A percentile compares a stretch with the other conserved stretches of the same genome.
These are phyloP conservation scores for Pseudonitzschia delicatissima DNA, from an alignment of 108 stramenopile species.

Conservation along the genomic window DNA sequence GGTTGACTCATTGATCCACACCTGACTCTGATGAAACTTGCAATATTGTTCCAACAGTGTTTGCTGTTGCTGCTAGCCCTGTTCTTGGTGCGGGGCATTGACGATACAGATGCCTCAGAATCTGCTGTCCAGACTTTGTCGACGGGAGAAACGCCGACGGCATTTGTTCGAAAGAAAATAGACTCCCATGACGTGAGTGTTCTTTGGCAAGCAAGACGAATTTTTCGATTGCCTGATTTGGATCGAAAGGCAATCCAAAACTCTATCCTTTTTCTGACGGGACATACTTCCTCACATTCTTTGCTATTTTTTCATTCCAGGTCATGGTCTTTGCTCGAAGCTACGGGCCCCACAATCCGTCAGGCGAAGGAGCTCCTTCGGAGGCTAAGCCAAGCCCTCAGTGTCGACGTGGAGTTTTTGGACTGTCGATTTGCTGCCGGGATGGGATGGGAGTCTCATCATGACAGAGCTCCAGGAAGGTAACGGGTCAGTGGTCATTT, in stretches of 20 bases:
- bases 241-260: not conserved
- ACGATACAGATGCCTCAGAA: not conserved
- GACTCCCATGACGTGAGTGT: slow-evolving; percentile 33
- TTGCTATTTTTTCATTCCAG: slow-evolving; percentile 2
- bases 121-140: slow-evolving; percentile 20
- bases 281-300: not conserved
- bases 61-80: not conserved
- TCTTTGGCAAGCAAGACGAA: too few species aligned
- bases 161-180: slow-evolving; percentile 19
- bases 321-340: slow-evolving; percentile 40
- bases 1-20: too few species aligned
- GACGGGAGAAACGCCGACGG: slow-evolving; percentile 21
- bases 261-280: not conserved
- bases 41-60: not conserved
- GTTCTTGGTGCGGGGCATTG: not conserved
- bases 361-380: slow-evolving; percentile 21
- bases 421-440: slow-evolving; percentile 34
- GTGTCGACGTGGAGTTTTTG: slow-evolving; percentile 19
- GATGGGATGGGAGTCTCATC: slow-evolving; percentile 27
- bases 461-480: slow-evolving; percentile 21
- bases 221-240: too few species aligned
- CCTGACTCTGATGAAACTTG: too few species aligned
- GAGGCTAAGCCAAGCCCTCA: slow-evolving; percentile 13
- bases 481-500: slow-evolving; percentile 35
- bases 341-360: slow-evolving; percentile 26